phyloP scores from a whole-genome alignment of 768 basidiomycete genomes.

The Russula lepida region DNA sequence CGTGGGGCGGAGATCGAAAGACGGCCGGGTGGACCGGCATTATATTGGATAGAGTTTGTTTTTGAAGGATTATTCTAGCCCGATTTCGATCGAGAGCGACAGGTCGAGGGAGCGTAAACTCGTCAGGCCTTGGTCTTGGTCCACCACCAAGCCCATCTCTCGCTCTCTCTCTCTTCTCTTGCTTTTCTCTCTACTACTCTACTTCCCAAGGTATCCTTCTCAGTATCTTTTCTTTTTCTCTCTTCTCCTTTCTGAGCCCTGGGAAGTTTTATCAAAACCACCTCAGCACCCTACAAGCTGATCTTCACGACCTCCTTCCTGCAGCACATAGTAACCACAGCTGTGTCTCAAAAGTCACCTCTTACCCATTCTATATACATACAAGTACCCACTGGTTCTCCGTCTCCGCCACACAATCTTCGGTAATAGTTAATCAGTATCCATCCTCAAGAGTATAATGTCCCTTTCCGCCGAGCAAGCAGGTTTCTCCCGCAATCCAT shows the following conservation, averaged over 20 bases:
- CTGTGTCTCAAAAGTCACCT: constrained; percentile 27
- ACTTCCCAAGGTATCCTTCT: constrained; percentile 11
- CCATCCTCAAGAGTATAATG: constrained; percentile 69
- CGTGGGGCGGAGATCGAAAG: constrained; percentile 4
- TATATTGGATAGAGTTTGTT: not conserved
- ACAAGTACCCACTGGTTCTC: constrained; percentile 19
- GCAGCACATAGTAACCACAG: constrained; percentile 37
- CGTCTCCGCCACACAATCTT: constrained; percentile 26
- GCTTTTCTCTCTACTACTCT: constrained; percentile 11
- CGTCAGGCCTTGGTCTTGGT: constrained; percentile 5
- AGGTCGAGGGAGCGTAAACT: not conserved
- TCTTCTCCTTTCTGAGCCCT: constrained; percentile 23
- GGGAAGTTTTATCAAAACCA: constrained; percentile 25
- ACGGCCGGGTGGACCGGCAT: constrained; percentile 1
- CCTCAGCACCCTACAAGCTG: constrained; percentile 7
- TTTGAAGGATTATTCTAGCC: not conserved
- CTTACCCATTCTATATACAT: constrained; percentile 27
- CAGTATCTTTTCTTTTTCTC: constrained; percentile 4
- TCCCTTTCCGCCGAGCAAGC: constrained; percentile 85
- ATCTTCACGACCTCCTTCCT: constrained; percentile 35
- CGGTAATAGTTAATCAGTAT: constrained; percentile 78
- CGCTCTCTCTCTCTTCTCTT: constrained; percentile 7
- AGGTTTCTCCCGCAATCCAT: constrained; percentile 72
- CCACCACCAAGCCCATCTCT: constrained; percentile 10
- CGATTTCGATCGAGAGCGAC: constrained; percentile 3